Conservation (phyloP, 345 rosid genomes). For the Cardamine resedifolia region DNA sequence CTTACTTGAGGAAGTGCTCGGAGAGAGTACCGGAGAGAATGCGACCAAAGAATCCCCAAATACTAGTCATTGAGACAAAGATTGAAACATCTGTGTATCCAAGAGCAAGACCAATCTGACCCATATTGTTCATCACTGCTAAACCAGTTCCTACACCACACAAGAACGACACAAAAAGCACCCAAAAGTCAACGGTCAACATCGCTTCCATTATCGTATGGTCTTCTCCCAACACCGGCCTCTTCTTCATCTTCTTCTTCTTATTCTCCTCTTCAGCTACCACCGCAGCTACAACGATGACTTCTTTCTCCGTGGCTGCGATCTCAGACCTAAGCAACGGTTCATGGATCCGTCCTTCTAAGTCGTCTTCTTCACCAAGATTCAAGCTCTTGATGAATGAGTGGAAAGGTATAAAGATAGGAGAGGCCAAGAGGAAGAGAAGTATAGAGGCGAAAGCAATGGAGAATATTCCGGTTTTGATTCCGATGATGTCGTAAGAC, state of each 20-base stretch:
- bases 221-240: conserved; percentile 77
- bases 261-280: conserved; percentile 1
- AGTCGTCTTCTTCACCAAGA: conserved; percentile 34
- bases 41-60: conserved; percentile 94
- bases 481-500: conserved; percentile 58
- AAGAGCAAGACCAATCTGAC: conserved; percentile 86
- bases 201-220: conserved; percentile 75
- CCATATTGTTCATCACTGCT: conserved; percentile 90
- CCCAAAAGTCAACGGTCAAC: conserved; percentile 77
- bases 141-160: conserved; percentile 93
- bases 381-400: conserved; percentile 43
- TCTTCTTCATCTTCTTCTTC: conserved; percentile 33
- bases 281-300: neutral
- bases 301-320: conserved; percentile 4
- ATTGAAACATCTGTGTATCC: conserved; percentile 86
- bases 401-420: conserved; percentile 58
- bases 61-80: conserved; percentile 78
- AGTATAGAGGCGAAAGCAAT: conserved; percentile 49
- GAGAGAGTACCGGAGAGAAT: conserved; percentile 80
- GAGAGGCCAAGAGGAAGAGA: conserved; percentile 60
- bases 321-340: conserved; percentile 51
- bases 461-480: conserved; percentile 41
- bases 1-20: conserved; percentile 76
- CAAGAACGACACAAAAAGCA: conserved; percentile 71
- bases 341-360: conserved; percentile 44